These are phyloP conservation scores for Coleophoma eucalyptorum DNA, from an alignment of 2,329 filamentous ascomycete species.

Conservation along the genomic window DNA sequence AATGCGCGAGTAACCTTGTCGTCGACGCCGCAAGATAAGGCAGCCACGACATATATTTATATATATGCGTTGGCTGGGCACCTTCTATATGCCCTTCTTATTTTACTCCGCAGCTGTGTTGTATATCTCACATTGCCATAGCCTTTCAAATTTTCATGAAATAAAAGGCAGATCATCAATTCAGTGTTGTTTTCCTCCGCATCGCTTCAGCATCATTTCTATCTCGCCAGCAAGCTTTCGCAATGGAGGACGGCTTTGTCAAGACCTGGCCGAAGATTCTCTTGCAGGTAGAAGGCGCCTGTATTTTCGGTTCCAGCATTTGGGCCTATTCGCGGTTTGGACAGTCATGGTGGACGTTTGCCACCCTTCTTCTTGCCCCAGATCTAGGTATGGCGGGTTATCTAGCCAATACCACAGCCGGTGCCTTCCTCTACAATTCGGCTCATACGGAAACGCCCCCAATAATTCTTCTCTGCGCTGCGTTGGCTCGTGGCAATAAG, in stretches of 20 bases:
- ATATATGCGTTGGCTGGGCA: not conserved
- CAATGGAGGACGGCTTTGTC: not conserved
- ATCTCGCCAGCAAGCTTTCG: not conserved
- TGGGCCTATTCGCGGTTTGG: conserved; percentile 2
- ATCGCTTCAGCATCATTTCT: not conserved
- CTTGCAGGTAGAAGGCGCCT: not conserved
- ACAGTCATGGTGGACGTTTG: conserved; percentile 3
- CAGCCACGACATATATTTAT: not conserved
- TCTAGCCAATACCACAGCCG: not conserved
- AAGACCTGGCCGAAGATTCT: not conserved
- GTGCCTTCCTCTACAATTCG: not conserved
- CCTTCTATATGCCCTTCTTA: not conserved
- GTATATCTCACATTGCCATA: not conserved
- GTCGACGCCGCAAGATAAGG: not conserved
- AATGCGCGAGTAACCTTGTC: conserved; percentile 18
- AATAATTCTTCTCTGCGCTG: not conserved
- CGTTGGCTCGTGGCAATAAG: not conserved
- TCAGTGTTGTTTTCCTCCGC: not conserved
- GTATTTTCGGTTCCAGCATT: conserved; percentile 1
- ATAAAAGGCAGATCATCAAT: not conserved
- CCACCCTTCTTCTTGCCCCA: not conserved
- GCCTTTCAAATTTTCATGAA: not conserved
- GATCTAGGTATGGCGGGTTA: conserved; percentile 2
- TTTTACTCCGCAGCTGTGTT: not conserved
- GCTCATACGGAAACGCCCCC: conserved; percentile 2